Percentiles rank a stretch among this genome's conserved stretches.
Conservation (phyloP, 306 rosid genomes). For the Neltuma alba region DNA sequence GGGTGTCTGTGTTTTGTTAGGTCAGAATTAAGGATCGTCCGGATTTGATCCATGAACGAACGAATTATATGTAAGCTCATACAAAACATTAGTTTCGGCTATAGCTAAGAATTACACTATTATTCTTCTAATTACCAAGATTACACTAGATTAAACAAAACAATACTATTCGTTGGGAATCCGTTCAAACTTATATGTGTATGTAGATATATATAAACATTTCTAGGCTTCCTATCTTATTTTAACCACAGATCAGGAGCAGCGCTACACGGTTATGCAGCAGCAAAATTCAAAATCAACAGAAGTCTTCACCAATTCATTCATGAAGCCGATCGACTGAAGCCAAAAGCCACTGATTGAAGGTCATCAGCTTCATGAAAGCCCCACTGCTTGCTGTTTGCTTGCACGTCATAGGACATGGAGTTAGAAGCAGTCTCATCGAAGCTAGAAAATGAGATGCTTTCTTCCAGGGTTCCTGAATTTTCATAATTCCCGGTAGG, state of each 20-base stretch:
- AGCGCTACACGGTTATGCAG: conserved; percentile 38
- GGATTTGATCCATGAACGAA: conserved; percentile 36
- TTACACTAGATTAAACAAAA: conserved; percentile 44
- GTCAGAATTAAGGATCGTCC: conserved; percentile 46
- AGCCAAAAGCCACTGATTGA: conserved; percentile 74
- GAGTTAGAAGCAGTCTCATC: conserved; percentile 62
- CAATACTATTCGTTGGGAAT: conserved; percentile 35
- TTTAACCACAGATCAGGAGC: conserved; percentile 47
- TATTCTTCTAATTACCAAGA: conserved; percentile 40
- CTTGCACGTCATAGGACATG: conserved; percentile 62
- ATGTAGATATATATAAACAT: conserved; percentile 38
- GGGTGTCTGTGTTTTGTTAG: conserved; percentile 20
- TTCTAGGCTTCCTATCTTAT: conserved; percentile 60
- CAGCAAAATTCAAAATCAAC: conserved; percentile 45
- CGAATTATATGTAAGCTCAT: conserved; percentile 16
- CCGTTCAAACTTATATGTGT: conserved; percentile 33
- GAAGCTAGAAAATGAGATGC: conserved; percentile 65
- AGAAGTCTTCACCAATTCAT: conserved; percentile 41
- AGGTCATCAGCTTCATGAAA: conserved; percentile 63
- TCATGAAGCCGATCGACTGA: conserved; percentile 40
- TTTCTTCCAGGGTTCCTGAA: conserved; percentile 56
- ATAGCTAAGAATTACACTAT: conserved; percentile 39
- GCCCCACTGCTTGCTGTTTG: conserved; percentile 53
- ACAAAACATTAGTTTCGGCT: conserved; percentile 32
- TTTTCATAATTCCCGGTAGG: conserved; percentile 55